Base-by-base conservation (phyloP, 2,329 filamentous ascomycete species). In the Samsoniella hepiali region DNA sequence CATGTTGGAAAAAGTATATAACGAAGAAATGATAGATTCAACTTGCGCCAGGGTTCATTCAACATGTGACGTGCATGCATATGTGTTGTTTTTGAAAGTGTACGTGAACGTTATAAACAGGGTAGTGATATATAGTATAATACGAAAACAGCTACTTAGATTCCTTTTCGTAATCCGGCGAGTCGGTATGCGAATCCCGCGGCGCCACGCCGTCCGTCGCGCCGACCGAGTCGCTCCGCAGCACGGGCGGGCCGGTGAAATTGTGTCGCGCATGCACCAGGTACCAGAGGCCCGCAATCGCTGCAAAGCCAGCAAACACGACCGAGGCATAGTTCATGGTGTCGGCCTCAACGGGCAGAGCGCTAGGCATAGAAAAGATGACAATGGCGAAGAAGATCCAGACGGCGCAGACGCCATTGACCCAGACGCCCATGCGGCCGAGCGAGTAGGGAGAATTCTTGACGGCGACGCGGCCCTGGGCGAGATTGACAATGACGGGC, bases 341-440 rank as follows among this genome's bases (percentile, higher is more conserved):
- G 13, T 72, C 73, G 4, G 85, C 72, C 11, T 79, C 77, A 3
- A 88, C 85, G 0, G 85, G 83, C 10, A 89, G 72, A 3, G 82
- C 81, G 6, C 85, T 82, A 2, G 87, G 90, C 88, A 93, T 91
- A 72, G 88, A 92, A 78, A 92, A 93, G 51, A 93, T 77, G 63
- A 90, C 82, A 17, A 91, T 82, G 1, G 89, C 84, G 22, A 93
- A 79, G 38, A 79, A 74, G 64, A 93, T 91, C 90, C 90, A 93
- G 45, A 78, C 75, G n/a, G 92, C 74, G 58, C 87, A 90, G 50
- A 87, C 75, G 40, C 84, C 73, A 72, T 93, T 93, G 73, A 92
- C 89, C 5, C 80, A 71, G 70, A 82, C 85, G 0, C 91, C 91
- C 67, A 91, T 88, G 53, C 76, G 81, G 5, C 90, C 90, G 0